Percentiles rank a stretch among this genome's conserved stretches.
phyloP scores from a whole-genome alignment of 2,329 filamentous ascomycete genomes.

The Cladobotryum mycophilum region DNA sequence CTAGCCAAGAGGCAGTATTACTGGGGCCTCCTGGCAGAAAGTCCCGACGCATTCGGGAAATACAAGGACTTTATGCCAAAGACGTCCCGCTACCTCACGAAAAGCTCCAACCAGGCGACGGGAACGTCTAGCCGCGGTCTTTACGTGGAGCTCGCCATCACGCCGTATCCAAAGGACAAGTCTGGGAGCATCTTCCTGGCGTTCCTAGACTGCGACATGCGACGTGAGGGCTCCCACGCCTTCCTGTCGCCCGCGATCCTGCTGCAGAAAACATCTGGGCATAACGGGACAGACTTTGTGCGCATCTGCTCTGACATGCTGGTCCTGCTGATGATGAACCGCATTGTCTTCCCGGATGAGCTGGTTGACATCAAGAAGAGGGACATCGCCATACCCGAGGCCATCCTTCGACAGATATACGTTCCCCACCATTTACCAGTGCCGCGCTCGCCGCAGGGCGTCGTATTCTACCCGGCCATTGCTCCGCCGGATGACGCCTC shows the following conservation, averaged over 20 bases:
- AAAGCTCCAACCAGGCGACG: slow-evolving; percentile 16
- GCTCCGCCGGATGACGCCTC: slow-evolving; percentile 3
- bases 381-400: slow-evolving; percentile 7
- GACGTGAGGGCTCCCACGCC: slow-evolving; percentile 15
- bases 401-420: slow-evolving; percentile 17
- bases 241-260: slow-evolving; percentile 19
- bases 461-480: slow-evolving; percentile 20
- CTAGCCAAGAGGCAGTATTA: slow-evolving; percentile 14
- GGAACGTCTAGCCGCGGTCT: slow-evolving; percentile 20
- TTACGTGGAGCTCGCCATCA: slow-evolving; percentile 21
- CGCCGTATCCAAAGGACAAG: slow-evolving; percentile 21
- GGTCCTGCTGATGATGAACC: slow-evolving; percentile 21
- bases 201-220: slow-evolving; percentile 23
- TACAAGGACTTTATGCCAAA: slow-evolving; percentile 15
- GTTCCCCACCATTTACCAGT: slow-evolving; percentile 16
- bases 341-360: slow-evolving; percentile 19
- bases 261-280: slow-evolving; percentile 23
- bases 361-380: slow-evolving; percentile 13
- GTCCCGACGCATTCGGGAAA: slow-evolving; percentile 20
- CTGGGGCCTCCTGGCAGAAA: slow-evolving; percentile 22
- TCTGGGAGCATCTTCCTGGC: slow-evolving; percentile 23
- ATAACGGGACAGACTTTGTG: slow-evolving; percentile 22
- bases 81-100: slow-evolving; percentile 20
- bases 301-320: slow-evolving; percentile 21
- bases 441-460: slow-evolving; percentile 18